These are phyloP conservation scores for Phlegmacium glaucopus DNA, from an alignment of 768 basidiomycete species.

Conservation along the genomic window DNA sequence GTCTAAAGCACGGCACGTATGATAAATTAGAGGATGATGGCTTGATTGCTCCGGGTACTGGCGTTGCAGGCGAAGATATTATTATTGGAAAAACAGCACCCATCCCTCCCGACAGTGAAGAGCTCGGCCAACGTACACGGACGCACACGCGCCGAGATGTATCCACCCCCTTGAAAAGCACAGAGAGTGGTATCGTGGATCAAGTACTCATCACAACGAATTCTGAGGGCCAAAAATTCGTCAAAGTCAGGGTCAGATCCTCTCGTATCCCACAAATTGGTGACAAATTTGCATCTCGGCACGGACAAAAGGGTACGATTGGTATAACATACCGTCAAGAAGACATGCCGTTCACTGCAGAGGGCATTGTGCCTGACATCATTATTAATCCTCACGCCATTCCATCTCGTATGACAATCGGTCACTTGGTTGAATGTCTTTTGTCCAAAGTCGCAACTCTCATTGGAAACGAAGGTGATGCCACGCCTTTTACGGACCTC, in stretches of 20 bases:
- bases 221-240: slow-evolving; percentile 94
- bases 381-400: slow-evolving; percentile 99
- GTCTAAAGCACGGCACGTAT: slow-evolving; percentile 98
- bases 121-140: slow-evolving; percentile 93
- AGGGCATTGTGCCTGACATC: slow-evolving; percentile 95
- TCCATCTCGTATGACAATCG: slow-evolving; percentile 99
- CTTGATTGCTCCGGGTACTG: slow-evolving; percentile 91
- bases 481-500: slow-evolving; percentile 97
- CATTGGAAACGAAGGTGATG: slow-evolving; percentile 96
- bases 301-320: slow-evolving; percentile 99
- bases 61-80: slow-evolving; percentile 95
- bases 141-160: slow-evolving; percentile 93
- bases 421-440: slow-evolving; percentile 97
- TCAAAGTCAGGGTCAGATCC: slow-evolving; percentile 94
- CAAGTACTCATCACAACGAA: slow-evolving; percentile 97
- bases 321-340: slow-evolving; percentile 99
- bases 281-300: slow-evolving; percentile 99
- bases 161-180: slow-evolving; percentile 96
- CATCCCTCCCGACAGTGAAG: slow-evolving; percentile 93
- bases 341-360: slow-evolving; percentile 98
- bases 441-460: slow-evolving; percentile 95
- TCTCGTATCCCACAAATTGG: slow-evolving; percentile 97
- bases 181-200: slow-evolving; percentile 96
- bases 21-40: slow-evolving; percentile 98
- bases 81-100: slow-evolving; percentile 99